Base-by-base conservation (phyloP, 2,329 filamentous ascomycete genomes). In the Ophidiomyces ophidiicola region DNA sequence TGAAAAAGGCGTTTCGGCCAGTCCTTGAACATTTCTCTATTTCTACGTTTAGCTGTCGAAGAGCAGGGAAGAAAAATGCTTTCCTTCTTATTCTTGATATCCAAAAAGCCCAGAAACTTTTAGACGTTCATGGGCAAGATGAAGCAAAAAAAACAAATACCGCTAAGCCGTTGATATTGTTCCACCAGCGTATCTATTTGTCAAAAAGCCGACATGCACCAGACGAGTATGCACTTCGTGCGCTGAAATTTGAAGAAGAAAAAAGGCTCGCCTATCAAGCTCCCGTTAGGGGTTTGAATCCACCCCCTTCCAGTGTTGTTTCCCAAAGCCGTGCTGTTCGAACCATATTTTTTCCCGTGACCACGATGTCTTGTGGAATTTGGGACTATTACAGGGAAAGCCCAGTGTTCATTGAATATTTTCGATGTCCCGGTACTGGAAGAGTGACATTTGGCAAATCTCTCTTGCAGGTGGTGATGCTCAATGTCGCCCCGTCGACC, bases 351-450 rank as follows among this genome's bases (percentile, higher is more conserved):
- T 53, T 52, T 11, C 25, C n/a, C 7, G 47, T 50, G 8, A 43
- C 26, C 11, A 39, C 37, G 7, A 36, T 71, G 20, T 59, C 57
- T 5, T 72, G 68, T 39, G 72, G 73, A 1, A 63, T 69, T 31
- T 69, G 68, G 45, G 52, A 62, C 5, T 74, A 69, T 36, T 36
- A 50, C 1, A 38, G 53, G 0, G 44, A 47, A 4, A 14, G 30
- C 2, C 54, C 74, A 5, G 54, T 56, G 0, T 76, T 70, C 43
- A 53, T 64, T 2, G 47, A 64, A 11, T 47, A 46, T 32, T 48
- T 41, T 28, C 38, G 46, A 24, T 18, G 23, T 7, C 24, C 23
- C n/a, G 23, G 18, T 24, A 8, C n/a, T 21, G 52, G 51, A 25
- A 46, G 42, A 8, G 41, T 54, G 25, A 63, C 60, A 39, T 72